Percentiles rank a stretch among this genome's conserved stretches.
phyloP scores from a whole-genome alignment of 768 basidiomycete genomes.

The Candolleomyces eurysporus region DNA sequence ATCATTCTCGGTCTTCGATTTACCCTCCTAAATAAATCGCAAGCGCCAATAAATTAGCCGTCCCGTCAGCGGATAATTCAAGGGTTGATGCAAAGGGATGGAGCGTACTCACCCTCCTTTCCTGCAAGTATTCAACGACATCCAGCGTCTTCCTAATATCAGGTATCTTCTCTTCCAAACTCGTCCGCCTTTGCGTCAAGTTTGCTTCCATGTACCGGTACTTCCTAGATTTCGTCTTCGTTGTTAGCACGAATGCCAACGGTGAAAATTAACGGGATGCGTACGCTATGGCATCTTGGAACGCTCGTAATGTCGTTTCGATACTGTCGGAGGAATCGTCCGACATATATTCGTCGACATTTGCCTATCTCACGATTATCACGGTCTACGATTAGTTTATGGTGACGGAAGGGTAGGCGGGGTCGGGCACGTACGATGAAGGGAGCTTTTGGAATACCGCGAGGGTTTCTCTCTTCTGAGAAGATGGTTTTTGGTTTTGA shows the following conservation, averaged over 20 bases:
- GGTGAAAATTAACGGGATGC: conserved; percentile 31
- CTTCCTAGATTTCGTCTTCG: conserved; percentile 63
- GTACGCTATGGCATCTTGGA: conserved; percentile 94
- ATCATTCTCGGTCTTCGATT: conserved; percentile 42
- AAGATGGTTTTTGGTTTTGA: conserved; percentile 28
- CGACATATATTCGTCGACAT: conserved; percentile 86
- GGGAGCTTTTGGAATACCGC: conserved; percentile 93
- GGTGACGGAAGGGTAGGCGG: background rate
- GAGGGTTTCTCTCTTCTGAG: conserved; percentile 65
- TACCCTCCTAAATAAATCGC: conserved; percentile 51
- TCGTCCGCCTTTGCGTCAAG: conserved; percentile 70
- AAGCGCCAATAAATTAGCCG: background rate
- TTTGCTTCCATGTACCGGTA: conserved; percentile 97
- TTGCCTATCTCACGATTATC: conserved; percentile 46
- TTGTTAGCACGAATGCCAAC: conserved; percentile 16
- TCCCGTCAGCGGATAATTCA: background rate
- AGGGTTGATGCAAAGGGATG: background rate
- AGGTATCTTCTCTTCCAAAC: conserved; percentile 92
- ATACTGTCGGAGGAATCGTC: conserved; percentile 68
- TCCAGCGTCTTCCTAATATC: conserved; percentile 90
- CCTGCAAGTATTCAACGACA: conserved; percentile 83
- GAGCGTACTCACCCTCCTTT: conserved; percentile 53
- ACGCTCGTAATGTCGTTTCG: conserved; percentile 72
- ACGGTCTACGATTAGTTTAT: background rate
- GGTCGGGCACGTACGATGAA: conserved; percentile 67